phyloP scores from a whole-genome alignment of 129 eudicot genomes.

The Smallanthus sonchifolius region DNA sequence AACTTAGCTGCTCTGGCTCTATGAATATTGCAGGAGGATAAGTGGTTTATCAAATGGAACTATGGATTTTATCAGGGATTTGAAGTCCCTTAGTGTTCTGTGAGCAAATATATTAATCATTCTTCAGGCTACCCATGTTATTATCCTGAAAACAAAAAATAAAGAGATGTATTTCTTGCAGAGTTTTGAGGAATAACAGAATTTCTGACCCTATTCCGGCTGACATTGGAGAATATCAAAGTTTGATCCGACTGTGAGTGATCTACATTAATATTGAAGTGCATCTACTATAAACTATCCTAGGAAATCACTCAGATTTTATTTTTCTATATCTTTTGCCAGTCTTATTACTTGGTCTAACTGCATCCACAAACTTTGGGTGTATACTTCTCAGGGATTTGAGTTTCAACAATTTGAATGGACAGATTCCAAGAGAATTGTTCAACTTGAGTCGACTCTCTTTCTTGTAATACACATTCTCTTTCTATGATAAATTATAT shows the following conservation, averaged over 20 bases:
- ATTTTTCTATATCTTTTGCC: not conserved
- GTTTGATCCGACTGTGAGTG: constrained; percentile 57
- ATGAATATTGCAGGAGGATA: constrained; percentile 57
- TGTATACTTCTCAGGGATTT: constrained; percentile 58
- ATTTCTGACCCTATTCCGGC: constrained; percentile 67
- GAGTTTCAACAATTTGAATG: constrained; percentile 77
- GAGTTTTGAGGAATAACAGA: constrained; percentile 62
- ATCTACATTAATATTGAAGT: not conserved
- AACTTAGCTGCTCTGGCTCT: not conserved
- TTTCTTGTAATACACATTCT: constrained; percentile 48
- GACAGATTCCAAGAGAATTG: constrained; percentile 54
- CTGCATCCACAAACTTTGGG: not conserved
- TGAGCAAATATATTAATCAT: constrained; percentile 31
- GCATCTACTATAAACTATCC: not conserved
- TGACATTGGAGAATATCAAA: constrained; percentile 44
- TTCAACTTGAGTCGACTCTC: constrained; percentile 52
- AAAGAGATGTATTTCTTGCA: constrained; percentile 24
- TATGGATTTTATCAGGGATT: constrained; percentile 47
- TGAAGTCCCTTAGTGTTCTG: constrained; percentile 51
- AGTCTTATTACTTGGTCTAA: not conserved
- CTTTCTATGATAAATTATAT: not conserved
- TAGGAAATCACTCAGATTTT: not conserved
- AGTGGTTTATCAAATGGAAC: constrained; percentile 75
- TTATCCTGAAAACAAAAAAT: not conserved
- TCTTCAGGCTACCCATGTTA: not conserved